Evolutionary conservation across 768 basidiomycete genomes (phyloP).

Genomic region (Dioszegia aurantiaca): DNA sequence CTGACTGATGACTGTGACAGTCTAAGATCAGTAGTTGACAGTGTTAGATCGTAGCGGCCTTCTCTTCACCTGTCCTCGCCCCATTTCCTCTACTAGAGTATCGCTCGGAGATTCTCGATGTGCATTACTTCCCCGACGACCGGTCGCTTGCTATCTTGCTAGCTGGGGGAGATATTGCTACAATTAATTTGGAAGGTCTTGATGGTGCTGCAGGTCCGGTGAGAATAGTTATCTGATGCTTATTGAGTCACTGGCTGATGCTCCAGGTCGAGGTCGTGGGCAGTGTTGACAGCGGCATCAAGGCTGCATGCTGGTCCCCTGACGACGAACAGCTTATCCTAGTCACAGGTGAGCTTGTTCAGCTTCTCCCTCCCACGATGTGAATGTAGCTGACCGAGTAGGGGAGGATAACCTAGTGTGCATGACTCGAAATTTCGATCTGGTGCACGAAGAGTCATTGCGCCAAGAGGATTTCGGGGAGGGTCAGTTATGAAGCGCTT

Average conservation of each 20-base stretch:
- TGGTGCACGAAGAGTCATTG: slow-evolving; percentile 73
- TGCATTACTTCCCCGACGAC: slow-evolving; percentile 71
- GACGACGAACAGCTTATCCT: slow-evolving; percentile 84
- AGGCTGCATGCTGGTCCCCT: slow-evolving; percentile 82
- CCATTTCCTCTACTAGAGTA: slow-evolving; percentile 31
- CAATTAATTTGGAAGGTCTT: slow-evolving; percentile 56
- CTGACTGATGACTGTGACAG: slow-evolving; percentile 7
- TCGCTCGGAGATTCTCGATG: slow-evolving; percentile 58
- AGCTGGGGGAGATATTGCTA: slow-evolving; percentile 77
- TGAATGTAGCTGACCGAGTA: slow-evolving; percentile 38
- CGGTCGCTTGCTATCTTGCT: slow-evolving; percentile 66
- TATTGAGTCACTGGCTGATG: not conserved
- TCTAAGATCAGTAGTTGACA: slow-evolving; percentile 1
- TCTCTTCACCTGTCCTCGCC: slow-evolving; percentile 40
- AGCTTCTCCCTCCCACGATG: not conserved
- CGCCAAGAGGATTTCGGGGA: slow-evolving; percentile 78
- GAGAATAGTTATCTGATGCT: slow-evolving; percentile 44
- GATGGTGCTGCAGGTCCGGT: slow-evolving; percentile 55
- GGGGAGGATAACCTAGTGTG: slow-evolving; percentile 76
- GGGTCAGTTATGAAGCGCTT: slow-evolving; percentile 56
- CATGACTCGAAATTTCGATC: slow-evolving; percentile 85
- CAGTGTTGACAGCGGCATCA: slow-evolving; percentile 76
- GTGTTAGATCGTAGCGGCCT: slow-evolving; percentile 29
- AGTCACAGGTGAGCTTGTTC: slow-evolving; percentile 65
- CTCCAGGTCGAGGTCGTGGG: slow-evolving; percentile 75